Evolutionary conservation across 108 stramenopile genomes (phyloP).

Genomic region (Cyclotella atomus): DNA sequence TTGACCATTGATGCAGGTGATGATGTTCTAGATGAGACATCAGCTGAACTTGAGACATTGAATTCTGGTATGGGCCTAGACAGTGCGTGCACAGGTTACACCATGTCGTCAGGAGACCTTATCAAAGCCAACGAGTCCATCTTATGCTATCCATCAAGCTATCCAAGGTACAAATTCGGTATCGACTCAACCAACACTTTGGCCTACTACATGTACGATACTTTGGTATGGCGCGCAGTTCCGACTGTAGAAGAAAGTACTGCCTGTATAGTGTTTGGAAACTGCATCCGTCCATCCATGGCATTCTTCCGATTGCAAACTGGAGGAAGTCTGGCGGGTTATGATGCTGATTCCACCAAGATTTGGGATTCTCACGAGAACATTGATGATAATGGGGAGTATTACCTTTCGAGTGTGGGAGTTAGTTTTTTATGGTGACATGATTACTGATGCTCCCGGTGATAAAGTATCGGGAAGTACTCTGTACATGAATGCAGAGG

Average conservation of each 20-base stretch:
- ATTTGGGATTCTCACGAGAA: constrained; percentile 32
- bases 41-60: no score
- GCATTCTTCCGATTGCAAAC: constrained; percentile 5
- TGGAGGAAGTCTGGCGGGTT: constrained; percentile 18
- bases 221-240: constrained; percentile 4
- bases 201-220: constrained; percentile 18
- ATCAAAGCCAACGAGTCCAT: not conserved
- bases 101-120: not conserved
- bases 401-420: no score
- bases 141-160: not conserved
- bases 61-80: no score
- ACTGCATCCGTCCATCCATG: not conserved
- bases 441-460: not conserved
- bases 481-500: constrained; percentile 9
- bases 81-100: no score
- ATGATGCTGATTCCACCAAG: constrained; percentile 12
- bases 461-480: constrained; percentile 17
- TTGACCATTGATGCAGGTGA: no score
- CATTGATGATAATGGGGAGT: constrained; percentile 1
- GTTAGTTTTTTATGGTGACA: not conserved
- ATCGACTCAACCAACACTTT: constrained; percentile 7
- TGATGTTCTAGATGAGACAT: no score
- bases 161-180: constrained; percentile 14
- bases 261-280: constrained; percentile 15
- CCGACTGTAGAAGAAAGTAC: not conserved